phyloP scores from a whole-genome alignment of 2,329 filamentous ascomycete species.

The Fusarium sp. region DNA sequence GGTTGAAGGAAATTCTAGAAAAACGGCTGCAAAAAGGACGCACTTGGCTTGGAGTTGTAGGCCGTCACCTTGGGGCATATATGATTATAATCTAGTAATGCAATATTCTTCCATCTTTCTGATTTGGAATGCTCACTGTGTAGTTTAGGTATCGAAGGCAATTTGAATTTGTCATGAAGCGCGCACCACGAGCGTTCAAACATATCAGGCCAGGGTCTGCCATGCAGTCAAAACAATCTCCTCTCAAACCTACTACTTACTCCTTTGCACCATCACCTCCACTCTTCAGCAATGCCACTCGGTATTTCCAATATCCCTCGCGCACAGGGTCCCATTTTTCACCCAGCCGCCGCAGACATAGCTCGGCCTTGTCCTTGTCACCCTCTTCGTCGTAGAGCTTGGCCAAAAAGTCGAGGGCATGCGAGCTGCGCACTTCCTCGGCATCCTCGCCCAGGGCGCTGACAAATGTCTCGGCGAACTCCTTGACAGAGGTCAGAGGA shows the following conservation, averaged over 20 bases:
- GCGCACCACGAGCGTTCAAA: not conserved
- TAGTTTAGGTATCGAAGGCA: not conserved
- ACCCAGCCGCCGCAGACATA: slow-evolving; percentile 76
- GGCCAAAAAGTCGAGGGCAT: slow-evolving; percentile 76
- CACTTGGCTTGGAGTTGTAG: slow-evolving; percentile 35
- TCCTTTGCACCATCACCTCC: slow-evolving; percentile 8
- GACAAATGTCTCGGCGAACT: slow-evolving; percentile 62
- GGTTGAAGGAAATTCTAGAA: slow-evolving; percentile 23
- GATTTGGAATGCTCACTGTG: not conserved
- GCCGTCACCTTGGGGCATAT: slow-evolving; percentile 27
- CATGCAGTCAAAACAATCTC: not conserved
- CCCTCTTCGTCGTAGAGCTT: slow-evolving; percentile 70
- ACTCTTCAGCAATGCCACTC: slow-evolving; percentile 44
- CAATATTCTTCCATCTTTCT: slow-evolving; percentile 28
- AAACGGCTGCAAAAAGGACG: slow-evolving; percentile 24
- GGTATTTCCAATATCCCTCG: slow-evolving; percentile 88
- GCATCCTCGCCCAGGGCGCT: slow-evolving; percentile 56
- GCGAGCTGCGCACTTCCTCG: slow-evolving; percentile 67
- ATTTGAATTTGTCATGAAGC: not conserved
- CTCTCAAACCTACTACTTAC: slow-evolving; percentile 13
- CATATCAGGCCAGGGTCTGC: not conserved
- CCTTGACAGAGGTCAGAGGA: slow-evolving; percentile 54
- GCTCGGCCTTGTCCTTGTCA: slow-evolving; percentile 68
- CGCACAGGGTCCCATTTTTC: slow-evolving; percentile 92
- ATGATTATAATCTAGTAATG: slow-evolving; percentile 45